These are phyloP conservation scores for Populus ilicifolia DNA, from an alignment of 345 rosid genomes.

Conservation along the genomic window DNA sequence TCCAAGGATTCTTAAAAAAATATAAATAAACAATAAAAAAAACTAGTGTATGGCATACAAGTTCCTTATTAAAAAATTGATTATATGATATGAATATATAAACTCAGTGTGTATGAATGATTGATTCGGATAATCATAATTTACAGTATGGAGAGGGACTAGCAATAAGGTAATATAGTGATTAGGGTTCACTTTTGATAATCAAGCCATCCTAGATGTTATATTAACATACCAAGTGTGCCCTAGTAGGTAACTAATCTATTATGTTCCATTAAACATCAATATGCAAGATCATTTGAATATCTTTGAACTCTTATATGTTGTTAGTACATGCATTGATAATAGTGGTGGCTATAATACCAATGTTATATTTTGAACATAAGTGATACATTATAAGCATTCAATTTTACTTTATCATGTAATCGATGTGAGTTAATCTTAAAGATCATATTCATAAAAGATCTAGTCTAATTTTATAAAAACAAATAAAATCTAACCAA, in stretches of 20 bases:
- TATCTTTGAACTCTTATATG: background rate
- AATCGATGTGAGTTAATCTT: too few relatives aligned
- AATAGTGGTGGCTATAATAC: too few relatives aligned
- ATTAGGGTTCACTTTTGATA: background rate
- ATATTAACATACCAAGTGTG: background rate
- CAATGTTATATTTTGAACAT: too few relatives aligned
- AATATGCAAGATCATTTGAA: background rate
- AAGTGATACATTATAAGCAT: too few relatives aligned
- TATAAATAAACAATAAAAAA: background rate
- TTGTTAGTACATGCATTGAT: too few relatives aligned
- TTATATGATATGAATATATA: background rate
- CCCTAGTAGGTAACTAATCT: background rate
- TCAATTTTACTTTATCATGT: too few relatives aligned
- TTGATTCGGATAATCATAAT: conserved; percentile 5
- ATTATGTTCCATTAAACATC: background rate
- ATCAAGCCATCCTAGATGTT: background rate
- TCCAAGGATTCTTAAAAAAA: conserved; percentile 9
- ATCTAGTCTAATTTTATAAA: too few relatives aligned
- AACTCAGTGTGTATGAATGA: background rate
- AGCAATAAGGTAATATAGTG: background rate
- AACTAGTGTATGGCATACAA: too few relatives aligned
- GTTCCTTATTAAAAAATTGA: conserved; percentile 2
- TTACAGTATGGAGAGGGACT: background rate
- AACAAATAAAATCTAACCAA: too few relatives aligned
- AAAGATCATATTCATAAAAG: too few relatives aligned